Percentiles rank a stretch among this genome's conserved stretches.
These are phyloP conservation scores for Sugiyamaella lignohabitans DNA, from an alignment of 805 yeast genomes.

Conservation along the genomic window DNA sequence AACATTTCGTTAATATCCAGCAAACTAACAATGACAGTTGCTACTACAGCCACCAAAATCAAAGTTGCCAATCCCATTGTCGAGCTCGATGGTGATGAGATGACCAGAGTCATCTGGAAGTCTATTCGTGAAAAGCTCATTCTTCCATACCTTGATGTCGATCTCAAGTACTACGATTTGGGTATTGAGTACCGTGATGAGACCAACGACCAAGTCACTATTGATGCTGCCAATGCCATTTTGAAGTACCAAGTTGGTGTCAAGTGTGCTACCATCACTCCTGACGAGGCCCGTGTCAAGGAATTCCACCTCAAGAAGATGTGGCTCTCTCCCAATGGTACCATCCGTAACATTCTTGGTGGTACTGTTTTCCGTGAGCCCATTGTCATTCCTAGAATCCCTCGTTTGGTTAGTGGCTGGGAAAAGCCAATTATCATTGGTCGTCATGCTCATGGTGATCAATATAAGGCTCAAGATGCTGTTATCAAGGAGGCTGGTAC, in stretches of 20 bases:
- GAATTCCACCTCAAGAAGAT: slow-evolving; percentile 87
- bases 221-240: slow-evolving; percentile 86
- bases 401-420: slow-evolving; percentile 88
- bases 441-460: slow-evolving; percentile 96
- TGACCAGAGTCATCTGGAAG: slow-evolving; percentile 95
- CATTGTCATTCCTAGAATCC: slow-evolving; percentile 81
- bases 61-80: slow-evolving; percentile 83
- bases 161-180: slow-evolving; percentile 85
- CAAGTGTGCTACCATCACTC: slow-evolving; percentile 98
- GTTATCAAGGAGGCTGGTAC: slow-evolving; percentile 76
- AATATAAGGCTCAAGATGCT: slow-evolving; percentile 86
- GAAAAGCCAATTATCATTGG: slow-evolving; percentile 94
- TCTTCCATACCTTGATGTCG: slow-evolving; percentile 77
- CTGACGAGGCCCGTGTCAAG: slow-evolving; percentile 83
- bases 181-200: slow-evolving; percentile 81
- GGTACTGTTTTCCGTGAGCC: slow-evolving; percentile 98
- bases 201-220: slow-evolving; percentile 83
- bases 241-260: slow-evolving; percentile 86
- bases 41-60: slow-evolving; percentile 42
- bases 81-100: slow-evolving; percentile 97
- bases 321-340: slow-evolving; percentile 98
- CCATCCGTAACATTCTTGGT: slow-evolving; percentile 89
- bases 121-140: slow-evolving; percentile 80
- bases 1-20: not conserved
- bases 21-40: slow-evolving; percentile 8